Conservation (phyloP, 352 stramenopile species). For the Globisporangium spiculum region DNA sequence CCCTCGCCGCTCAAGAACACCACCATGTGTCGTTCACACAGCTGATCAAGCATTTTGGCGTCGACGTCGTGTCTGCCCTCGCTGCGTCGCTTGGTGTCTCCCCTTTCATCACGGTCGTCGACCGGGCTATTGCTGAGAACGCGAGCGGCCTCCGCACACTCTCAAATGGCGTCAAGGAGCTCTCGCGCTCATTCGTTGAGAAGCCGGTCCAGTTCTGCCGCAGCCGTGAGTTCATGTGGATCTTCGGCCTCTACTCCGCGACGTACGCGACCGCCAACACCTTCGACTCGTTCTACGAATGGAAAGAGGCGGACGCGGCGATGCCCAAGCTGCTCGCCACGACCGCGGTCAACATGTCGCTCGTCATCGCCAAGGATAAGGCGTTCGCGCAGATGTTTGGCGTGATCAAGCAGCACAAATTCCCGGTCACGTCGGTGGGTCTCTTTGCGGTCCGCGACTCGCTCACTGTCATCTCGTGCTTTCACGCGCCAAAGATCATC, state of each 20-base stretch:
- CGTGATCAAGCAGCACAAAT: constrained; percentile 65
- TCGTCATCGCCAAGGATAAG: constrained; percentile 88
- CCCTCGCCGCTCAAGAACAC: constrained; percentile 11
- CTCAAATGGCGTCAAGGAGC: constrained; percentile 62
- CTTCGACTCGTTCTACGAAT: constrained; percentile 86
- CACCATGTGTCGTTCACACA: constrained; percentile 19
- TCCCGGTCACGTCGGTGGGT: constrained; percentile 73
- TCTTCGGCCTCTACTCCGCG: constrained; percentile 87
- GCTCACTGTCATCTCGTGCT: constrained; percentile 82
- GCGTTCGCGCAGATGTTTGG: constrained; percentile 90
- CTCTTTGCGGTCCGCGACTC: constrained; percentile 87
- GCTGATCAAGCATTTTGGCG: constrained; percentile 35
- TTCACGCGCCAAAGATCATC: constrained; percentile 79
- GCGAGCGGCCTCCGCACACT: constrained; percentile 66
- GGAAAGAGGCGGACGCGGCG: constrained; percentile 57
- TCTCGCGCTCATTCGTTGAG: constrained; percentile 53
- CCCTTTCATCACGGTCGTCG: constrained; percentile 86
- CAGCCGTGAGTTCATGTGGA: constrained; percentile 82
- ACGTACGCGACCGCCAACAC: constrained; percentile 87
- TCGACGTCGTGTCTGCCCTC: constrained; percentile 53
- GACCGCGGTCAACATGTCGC: constrained; percentile 87
- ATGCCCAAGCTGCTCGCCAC: constrained; percentile 87
- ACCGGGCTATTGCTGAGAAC: constrained; percentile 89
- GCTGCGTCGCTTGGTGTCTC: constrained; percentile 64
- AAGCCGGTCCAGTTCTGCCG: constrained; percentile 76